phyloP scores from a whole-genome alignment of 371 early-diverging fungal genomes.

The Lichtheimia ornata region DNA sequence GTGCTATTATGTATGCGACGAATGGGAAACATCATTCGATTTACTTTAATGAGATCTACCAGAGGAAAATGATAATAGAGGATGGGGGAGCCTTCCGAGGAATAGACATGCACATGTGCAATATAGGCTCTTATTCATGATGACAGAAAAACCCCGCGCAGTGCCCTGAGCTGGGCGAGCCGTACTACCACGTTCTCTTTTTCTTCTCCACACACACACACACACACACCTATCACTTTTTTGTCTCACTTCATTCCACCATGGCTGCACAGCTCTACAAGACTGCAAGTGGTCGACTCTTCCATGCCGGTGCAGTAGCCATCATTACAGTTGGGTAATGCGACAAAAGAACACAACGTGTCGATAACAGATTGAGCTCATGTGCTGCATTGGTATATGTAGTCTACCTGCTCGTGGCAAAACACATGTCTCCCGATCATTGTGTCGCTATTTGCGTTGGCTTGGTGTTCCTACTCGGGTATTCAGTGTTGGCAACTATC shows the following conservation, averaged over 20 bases:
- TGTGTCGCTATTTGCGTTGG: conserved; percentile 95
- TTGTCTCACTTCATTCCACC: not conserved
- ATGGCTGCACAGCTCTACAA: conserved; percentile 31
- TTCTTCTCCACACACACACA: too few species aligned
- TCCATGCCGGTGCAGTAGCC: conserved; percentile 83
- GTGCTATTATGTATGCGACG: too few species aligned
- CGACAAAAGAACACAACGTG: not conserved
- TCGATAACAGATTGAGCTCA: too few species aligned
- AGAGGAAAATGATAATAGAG: too few species aligned
- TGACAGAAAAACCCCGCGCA: too few species aligned
- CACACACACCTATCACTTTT: not conserved
- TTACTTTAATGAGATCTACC: too few species aligned
- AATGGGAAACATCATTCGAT: too few species aligned
- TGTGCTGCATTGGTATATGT: not conserved
- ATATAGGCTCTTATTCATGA: too few species aligned
- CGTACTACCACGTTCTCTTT: too few species aligned
- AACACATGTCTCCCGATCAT: conserved; percentile 85
- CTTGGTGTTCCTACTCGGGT: conserved; percentile 91
- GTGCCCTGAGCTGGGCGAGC: too few species aligned
- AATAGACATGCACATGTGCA: too few species aligned
- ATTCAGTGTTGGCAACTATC: conserved; percentile 97
- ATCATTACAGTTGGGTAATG: conserved; percentile 85
- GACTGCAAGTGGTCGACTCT: conserved; percentile 33
- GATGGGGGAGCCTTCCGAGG: too few species aligned
- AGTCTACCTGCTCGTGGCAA: conserved; percentile 90